phyloP scores from a whole-genome alignment of 2,329 filamentous ascomycete genomes.

The Allantophomopsis lycopodina region DNA sequence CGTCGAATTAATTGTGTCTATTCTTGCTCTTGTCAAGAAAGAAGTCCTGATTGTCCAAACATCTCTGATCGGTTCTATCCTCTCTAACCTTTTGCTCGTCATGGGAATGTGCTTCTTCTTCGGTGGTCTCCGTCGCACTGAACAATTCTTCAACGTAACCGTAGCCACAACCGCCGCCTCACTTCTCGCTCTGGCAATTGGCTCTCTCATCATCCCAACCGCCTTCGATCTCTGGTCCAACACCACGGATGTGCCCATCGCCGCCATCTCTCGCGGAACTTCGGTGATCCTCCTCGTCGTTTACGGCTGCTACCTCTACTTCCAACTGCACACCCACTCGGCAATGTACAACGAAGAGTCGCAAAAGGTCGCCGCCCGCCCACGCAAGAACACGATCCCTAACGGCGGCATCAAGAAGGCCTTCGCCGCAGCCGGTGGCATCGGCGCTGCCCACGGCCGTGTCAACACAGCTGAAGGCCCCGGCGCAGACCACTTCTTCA shows the following conservation, averaged over 20 bases:
- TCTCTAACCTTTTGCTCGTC: conserved; percentile 81
- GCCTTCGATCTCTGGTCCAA: conserved; percentile 55
- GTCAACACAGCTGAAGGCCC: conserved; percentile 9
- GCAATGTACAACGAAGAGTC: conserved; percentile 69
- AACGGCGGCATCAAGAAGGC: conserved; percentile 15
- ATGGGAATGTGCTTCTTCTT: conserved; percentile 90
- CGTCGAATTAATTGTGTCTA: conserved; percentile 77
- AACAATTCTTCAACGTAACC: conserved; percentile 85
- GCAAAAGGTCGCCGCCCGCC: conserved; percentile 57
- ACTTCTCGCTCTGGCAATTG: conserved; percentile 57
- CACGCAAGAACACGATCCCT: conserved; percentile 23
- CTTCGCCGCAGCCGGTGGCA: conserved; percentile 15
- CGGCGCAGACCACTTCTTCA: conserved; percentile 21
- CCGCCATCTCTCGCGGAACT: conserved; percentile 56
- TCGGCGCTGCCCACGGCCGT: conserved; percentile 15
- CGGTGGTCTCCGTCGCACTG: conserved; percentile 50
- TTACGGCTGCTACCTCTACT: conserved; percentile 74
- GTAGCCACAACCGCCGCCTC: conserved; percentile 78
- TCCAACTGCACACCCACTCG: conserved; percentile 80
- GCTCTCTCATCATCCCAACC: conserved; percentile 77
- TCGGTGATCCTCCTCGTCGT: conserved; percentile 71
- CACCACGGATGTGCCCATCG: conserved; percentile 34
- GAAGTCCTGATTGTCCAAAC: conserved; percentile 75
- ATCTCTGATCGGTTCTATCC: conserved; percentile 79
- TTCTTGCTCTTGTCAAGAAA: conserved; percentile 63